Evolutionary conservation across 805 yeast species (phyloP).

Genomic region (Saccharomycopsis oosterbeekiorum): DNA sequence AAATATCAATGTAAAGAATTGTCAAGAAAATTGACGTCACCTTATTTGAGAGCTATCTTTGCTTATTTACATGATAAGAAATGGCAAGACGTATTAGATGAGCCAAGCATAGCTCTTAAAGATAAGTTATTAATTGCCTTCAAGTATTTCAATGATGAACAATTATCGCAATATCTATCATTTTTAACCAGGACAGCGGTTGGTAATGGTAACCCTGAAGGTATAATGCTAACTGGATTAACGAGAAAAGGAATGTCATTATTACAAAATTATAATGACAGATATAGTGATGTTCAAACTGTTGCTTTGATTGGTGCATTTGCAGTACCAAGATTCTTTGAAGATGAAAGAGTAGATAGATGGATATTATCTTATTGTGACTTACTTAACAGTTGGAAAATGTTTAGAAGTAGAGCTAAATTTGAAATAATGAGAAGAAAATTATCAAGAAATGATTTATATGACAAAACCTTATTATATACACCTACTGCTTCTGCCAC

Average conservation of each 20-base stretch:
- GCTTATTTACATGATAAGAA: constrained; percentile 90
- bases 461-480: not conserved
- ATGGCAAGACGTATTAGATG: constrained; percentile 94
- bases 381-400: constrained; percentile 69
- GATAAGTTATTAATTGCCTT: constrained; percentile 89
- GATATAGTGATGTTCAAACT: constrained; percentile 86
- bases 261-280: constrained; percentile 76
- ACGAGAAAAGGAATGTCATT: constrained; percentile 76
- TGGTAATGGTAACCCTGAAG: constrained; percentile 78
- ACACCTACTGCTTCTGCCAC: not conserved
- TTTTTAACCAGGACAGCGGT: constrained; percentile 64
- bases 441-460: constrained; percentile 36
- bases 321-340: constrained; percentile 77
- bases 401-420: constrained; percentile 69
- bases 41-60: constrained; percentile 84
- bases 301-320: constrained; percentile 73
- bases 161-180: constrained; percentile 60
- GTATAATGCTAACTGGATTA: constrained; percentile 83
- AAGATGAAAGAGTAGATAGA: constrained; percentile 57
- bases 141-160: constrained; percentile 73
- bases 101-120: constrained; percentile 74
- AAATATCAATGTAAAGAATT: constrained; percentile 82
- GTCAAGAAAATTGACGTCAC: constrained; percentile 82
- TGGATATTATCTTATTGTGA: constrained; percentile 70
- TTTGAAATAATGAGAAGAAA: constrained; percentile 74